Evolutionary conservation across 2,329 filamentous ascomycete genomes (phyloP), one percentile per base, ranked within the genome.

Genomic region (Dactylellina drechsleri): DNA sequence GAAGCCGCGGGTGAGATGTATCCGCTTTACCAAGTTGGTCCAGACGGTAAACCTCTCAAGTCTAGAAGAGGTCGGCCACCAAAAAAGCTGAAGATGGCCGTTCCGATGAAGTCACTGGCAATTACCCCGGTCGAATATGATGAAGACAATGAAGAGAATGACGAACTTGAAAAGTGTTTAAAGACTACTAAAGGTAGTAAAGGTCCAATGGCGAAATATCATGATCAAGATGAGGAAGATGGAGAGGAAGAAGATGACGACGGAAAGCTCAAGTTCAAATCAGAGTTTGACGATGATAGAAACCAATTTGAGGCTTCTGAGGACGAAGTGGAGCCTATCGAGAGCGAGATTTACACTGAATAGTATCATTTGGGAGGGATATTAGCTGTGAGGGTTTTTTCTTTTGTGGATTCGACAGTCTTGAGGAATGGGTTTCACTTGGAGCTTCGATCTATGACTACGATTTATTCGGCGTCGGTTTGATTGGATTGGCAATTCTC

Each of bases 41-140:
- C 59, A 20, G 57, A 74, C 12, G 70, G 70, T 1, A 40, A 74
- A 36, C 70, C 62, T 18, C 66, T 74, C 45, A 74, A 74, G 41
- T 41, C 62, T 16, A 62, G 70, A 3, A 56, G 70, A 16, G 70
- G 70, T 16, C 20, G 70, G 16, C 70, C 70, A 3, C 70, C 70
- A 0, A 74, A 74, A 15, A 61, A 57, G 36, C 15, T 18, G 4
- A 61, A 57, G 12, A 15, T 26, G 0, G 40, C 40, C 1, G 15
- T 50, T 10, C 15, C 16, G 26, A 16, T 18, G 57, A 62, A 62
- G 23, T 28, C 16, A n/a, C 16, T 54, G 5, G 16, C 13, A 6
- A 20, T 53, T 28, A 18, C 60, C 4, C 12, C 26, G 49, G 15
- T 50, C 13, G 60, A 64, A 41, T n/a, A 20, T 2, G 45, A 59